Base-by-base conservation (phyloP, 257 asterid species). In the Solanum piurae region DNA sequence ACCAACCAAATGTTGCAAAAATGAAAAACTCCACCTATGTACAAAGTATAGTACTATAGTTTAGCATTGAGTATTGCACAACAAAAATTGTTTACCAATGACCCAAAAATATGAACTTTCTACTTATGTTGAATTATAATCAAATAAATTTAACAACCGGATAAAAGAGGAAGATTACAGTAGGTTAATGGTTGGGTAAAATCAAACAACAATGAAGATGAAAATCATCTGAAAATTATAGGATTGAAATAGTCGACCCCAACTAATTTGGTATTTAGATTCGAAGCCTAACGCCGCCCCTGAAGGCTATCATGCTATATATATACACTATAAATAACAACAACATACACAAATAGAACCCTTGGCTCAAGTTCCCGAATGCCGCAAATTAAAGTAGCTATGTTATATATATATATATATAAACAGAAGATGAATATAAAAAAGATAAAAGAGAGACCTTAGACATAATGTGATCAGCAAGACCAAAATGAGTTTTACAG, bases 401-500 rank as follows among this genome's bases (percentile, higher is more conserved):
- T 60, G 42, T 18, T 23, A 18, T 23, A 38, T 20, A 27, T n/a
- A 52, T 0, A 27, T 21, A 40, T 72, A 34, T 9, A 37, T 64
- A 52, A 62, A 33, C 38, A 38, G 66, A 31, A 25, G 79, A 38
- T 14, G 37, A 16, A 40, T 21, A 40, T 21, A 12, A 25, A 87
- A 12, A 64, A n/a, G 31, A 1, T 11, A 72, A 75, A 37, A 29
- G 5, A 5, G 21, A 73, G 6, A 94, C 99, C 99, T 88, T 94
- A 36, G 99, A 95, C 13, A 96, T 46, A 89, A 95, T 25, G 89
- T 93, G 96, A 7, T 91, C 89, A 80, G 55, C 25, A 83, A 93
- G 93, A 46, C 94, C 98, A 34, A 96, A 94, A 88, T 96, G 95
- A 88, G 97, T 86, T 4, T 89, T 84, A 87, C 99, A 96, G 90